Percentiles rank a stretch among this genome's conserved stretches.
phyloP scores from a whole-genome alignment of 345 rosid genomes.

The Bretschneidera sinensis region DNA sequence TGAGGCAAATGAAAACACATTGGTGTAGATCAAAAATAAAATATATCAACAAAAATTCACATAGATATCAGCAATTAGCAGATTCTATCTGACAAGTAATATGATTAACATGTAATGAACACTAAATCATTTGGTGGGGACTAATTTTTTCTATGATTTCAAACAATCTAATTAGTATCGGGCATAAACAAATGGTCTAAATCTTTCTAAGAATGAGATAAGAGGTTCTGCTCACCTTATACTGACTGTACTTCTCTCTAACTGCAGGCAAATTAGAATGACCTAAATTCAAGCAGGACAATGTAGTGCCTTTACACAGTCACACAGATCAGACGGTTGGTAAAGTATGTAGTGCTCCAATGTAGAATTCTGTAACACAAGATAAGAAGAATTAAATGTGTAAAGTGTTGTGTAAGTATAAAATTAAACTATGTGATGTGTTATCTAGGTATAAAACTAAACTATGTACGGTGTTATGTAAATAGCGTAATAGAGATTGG shows the following conservation, averaged over 20 bases:
- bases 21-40: too few species aligned
- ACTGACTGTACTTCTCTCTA: conserved; percentile 31
- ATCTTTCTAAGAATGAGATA: too few species aligned
- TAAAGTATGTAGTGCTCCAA: conserved; percentile 26
- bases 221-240: conserved; percentile 18
- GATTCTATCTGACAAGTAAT: conserved; percentile 1
- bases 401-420: too few species aligned
- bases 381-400: background rate
- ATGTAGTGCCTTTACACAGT: conserved; percentile 28
- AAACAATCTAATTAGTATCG: too few species aligned
- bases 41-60: background rate
- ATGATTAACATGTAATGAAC: background rate
- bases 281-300: conserved; percentile 14
- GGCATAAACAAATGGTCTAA: too few species aligned
- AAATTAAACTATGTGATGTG: too few species aligned
- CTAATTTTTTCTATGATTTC: too few species aligned
- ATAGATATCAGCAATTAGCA: background rate
- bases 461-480: too few species aligned
- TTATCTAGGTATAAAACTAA: too few species aligned
- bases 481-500: too few species aligned
- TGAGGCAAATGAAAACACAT: conserved; percentile 5
- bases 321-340: conserved; percentile 19
- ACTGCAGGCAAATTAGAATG: conserved; percentile 21
- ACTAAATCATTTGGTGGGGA: background rate
- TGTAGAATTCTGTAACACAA: conserved; percentile 17